Base-by-base conservation (phyloP, 768 basidiomycete genomes). In the Tulasnella sp. region DNA sequence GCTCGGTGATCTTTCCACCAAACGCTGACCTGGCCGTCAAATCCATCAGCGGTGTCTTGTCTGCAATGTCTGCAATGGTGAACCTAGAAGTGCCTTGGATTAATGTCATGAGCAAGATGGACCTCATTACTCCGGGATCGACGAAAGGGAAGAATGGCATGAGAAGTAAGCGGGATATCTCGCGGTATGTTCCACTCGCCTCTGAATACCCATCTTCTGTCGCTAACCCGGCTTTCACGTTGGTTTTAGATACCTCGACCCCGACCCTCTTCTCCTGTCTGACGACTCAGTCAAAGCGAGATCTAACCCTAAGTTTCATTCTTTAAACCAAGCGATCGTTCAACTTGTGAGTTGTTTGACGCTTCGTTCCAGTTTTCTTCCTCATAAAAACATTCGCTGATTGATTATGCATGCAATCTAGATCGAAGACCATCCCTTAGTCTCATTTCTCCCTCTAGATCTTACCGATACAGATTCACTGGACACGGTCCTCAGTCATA, bases 71-170 rank as follows among this genome's bases (percentile, higher is more conserved):
- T 38, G 92, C 94, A 27, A 99, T 99, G 96, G 88, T 98, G 34
- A 92, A 92, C 66, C 79, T 99, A 42, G 96, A 97, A 68, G 83
- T 96, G 34, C 92, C 93, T 0, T 93, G 92, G 86, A 84, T 99
- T 62, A 98, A 98, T 66, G 73, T 98, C 69, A 92, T 99, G 88
- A 94, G 91, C 45, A 99, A 99, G 72, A 98, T 99, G 96, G 96
- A 99, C 70, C 79, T 99, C 46, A 87, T 98, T 48, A 89, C 81
- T 0, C 70, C 75, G 1, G 82, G 79, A 65, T 61, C 75, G 30
- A 62, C 54, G 45, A 62, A 67, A 51, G 65, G 65, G 57, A 73
- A 88, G 60, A 92, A 89, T 68, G 89, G 87, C 15, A 71, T 82
- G 57, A 80, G 88, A 41, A 75, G 75, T 51, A 78, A 78, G 68